A percentile compares a stretch with the other conserved stretches of the same genome.
phyloP scores from a whole-genome alignment of 345 rosid genomes.

The Balakata baccata region DNA sequence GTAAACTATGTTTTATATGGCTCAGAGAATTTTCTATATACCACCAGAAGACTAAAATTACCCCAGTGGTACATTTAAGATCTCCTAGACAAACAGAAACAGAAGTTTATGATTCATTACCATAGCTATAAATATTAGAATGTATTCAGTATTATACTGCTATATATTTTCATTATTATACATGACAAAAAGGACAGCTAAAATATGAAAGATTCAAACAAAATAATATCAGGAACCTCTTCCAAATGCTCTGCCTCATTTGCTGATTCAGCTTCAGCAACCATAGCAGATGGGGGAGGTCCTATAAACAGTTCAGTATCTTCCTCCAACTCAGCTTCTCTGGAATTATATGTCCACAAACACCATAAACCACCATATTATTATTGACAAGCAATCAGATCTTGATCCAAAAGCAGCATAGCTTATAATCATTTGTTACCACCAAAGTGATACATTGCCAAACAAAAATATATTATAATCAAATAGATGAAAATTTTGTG shows the following conservation, averaged over 20 bases:
- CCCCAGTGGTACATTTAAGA: background rate
- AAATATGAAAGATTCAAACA: conserved; percentile 4
- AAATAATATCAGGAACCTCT: conserved; percentile 51
- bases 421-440: background rate
- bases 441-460: background rate
- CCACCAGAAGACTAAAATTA: background rate
- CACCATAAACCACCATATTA: conserved; percentile 8
- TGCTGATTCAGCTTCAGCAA: conserved; percentile 82
- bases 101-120: background rate
- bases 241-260: conserved; percentile 96
- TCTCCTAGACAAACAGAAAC: background rate
- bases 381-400: conserved; percentile 2
- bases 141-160: background rate
- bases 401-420: background rate
- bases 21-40: background rate
- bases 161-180: background rate
- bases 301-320: conserved; percentile 75
- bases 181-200: background rate
- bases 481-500: background rate
- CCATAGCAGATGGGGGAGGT: conserved; percentile 86
- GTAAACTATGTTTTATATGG: background rate
- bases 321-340: conserved; percentile 84
- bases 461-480: background rate
- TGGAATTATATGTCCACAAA: conserved; percentile 27
- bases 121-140: background rate